Base-by-base conservation (phyloP, 768 basidiomycete species). In the Collybiopsis luxurians region DNA sequence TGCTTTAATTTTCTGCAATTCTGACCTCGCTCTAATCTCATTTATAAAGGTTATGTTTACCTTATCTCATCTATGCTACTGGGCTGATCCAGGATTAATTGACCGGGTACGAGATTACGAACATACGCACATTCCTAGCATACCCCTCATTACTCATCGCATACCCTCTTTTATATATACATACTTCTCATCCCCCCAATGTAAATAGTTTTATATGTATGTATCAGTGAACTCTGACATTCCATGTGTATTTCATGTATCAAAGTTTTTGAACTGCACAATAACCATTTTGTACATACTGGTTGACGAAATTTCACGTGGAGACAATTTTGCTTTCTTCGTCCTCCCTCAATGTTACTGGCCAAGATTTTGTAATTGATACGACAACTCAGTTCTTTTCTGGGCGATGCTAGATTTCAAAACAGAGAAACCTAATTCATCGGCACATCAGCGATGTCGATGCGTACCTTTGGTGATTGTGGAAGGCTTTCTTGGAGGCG, bases 401-500 rank as follows among this genome's bases (percentile, higher is more conserved):
- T n/a, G n/a, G n/a, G n/a, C n/a, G n/a, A n/a, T n/a, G n/a, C n/a
- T n/a, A n/a, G n/a, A n/a, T n/a, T n/a, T n/a, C n/a, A n/a, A n/a
- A n/a, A n/a, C n/a, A n/a, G n/a, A n/a, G n/a, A n/a, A n/a, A n/a
- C n/a, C n/a, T n/a, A n/a, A n/a, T n/a, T n/a, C n/a, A n/a, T n/a
- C n/a, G n/a, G n/a, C n/a, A n/a, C n/a, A n/a, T n/a, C n/a, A n/a
- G n/a, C n/a, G n/a, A 23, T 47, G 44, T 45, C 54, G 19, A 47
- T 55, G 54, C 27, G 56, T 66, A 10, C 76, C 79, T 23, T 65
- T 81, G 9, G 74, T 81, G 23, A 70, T 80, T 28, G 81, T 80
- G 4, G 72, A 80, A 59, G 79, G 80, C 31, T 82, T 82, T 59
- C 70, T 79, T 7, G 72, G 75, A 42, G 63, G 68, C 39, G 63